Percentiles rank a stretch among this genome's conserved stretches.
These are phyloP conservation scores for Acacia crassicarpa DNA, from an alignment of 306 rosid genomes.

Conservation along the genomic window DNA sequence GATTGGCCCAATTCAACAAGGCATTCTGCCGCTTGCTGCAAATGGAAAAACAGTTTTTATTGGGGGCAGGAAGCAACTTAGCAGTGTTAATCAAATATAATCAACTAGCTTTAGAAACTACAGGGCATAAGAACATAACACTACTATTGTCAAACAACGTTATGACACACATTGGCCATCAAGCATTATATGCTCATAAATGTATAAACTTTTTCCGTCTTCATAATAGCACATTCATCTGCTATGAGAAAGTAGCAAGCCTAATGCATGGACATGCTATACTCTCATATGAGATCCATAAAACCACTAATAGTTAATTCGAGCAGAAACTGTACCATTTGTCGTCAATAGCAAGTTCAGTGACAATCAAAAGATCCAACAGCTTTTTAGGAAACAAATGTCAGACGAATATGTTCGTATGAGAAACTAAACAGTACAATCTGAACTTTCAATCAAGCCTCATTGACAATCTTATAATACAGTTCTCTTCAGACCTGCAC, in stretches of 20 bases:
- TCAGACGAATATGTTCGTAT: neutral
- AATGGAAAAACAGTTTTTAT: constrained; percentile 31
- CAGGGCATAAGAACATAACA: constrained; percentile 1
- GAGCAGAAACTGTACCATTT: constrained; percentile 2
- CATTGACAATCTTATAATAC: constrained; percentile 4
- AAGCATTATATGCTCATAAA: constrained; percentile 27
- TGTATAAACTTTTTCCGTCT: neutral
- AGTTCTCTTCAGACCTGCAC: constrained; percentile 8
- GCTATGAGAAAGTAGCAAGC: constrained; percentile 8
- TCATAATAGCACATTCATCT: neutral
- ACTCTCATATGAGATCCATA: constrained; percentile 13
- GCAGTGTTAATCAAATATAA: constrained; percentile 27
- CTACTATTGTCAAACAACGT: constrained; percentile 6
- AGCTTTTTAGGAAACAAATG: constrained; percentile 23
- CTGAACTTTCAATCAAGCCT: constrained; percentile 10
- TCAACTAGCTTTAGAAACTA: constrained; percentile 19
- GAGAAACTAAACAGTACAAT: constrained; percentile 23
- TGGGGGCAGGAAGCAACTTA: neutral
- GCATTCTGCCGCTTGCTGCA: constrained; percentile 86
- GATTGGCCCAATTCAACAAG: constrained; percentile 90
- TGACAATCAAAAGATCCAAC: constrained; percentile 24
- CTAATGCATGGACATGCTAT: constrained; percentile 10
- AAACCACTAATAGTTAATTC: neutral
- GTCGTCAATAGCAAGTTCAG: constrained; percentile 18
- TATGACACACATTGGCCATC: constrained; percentile 18